Evolutionary conservation across 805 yeast species (phyloP), one percentile per base, ranked within the genome.

Genomic region (Pichia thaimueangensis): DNA sequence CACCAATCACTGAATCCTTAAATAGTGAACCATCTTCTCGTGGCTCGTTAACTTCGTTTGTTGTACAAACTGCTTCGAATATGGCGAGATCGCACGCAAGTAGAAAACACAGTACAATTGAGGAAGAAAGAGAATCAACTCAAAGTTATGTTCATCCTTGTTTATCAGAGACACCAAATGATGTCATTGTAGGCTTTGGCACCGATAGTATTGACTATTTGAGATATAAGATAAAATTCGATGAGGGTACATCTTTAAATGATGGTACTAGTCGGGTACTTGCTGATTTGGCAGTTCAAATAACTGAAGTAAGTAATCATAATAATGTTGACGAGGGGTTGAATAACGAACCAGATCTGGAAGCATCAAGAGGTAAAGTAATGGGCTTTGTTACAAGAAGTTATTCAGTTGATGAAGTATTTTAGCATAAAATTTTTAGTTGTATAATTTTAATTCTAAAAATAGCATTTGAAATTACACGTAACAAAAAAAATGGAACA

Each of bases 101-200:
- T 15, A 16, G 42, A 35, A 63, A 78, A 42, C 58, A 74, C 15
- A 70, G 76, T 40, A 76, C 82, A 0, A 67, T 76, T 19, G 82
- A 76, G 50, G 82, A 76, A 52, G 77, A 74, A 45, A 52, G 81
- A 40, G 82, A 76, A 50, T 71, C 66, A 43, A 66, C 56, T 39
- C 69, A 70, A 17, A 73, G 67, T 45, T 76, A 76, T 53, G 66
- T 71, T 1, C 71, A 73, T 51, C 82, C 82, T 1, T 59, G 59
- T 41, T 53, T 76, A 30, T 54, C 56, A 1, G 74, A 74, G 43
- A 67, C 70, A 6, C 54, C 74, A 43, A 67, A 74, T 49, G 81
- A 81, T 0, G 78, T 80, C 8, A 70, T 79, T 73, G 61, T 74
- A 20, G 81, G 79, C 10, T 76, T 76, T 49, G 71, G 68, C 27